Evolutionary conservation across 2,329 filamentous ascomycete genomes (phyloP).

Genomic region (Pseudogymnoascus sp.): DNA sequence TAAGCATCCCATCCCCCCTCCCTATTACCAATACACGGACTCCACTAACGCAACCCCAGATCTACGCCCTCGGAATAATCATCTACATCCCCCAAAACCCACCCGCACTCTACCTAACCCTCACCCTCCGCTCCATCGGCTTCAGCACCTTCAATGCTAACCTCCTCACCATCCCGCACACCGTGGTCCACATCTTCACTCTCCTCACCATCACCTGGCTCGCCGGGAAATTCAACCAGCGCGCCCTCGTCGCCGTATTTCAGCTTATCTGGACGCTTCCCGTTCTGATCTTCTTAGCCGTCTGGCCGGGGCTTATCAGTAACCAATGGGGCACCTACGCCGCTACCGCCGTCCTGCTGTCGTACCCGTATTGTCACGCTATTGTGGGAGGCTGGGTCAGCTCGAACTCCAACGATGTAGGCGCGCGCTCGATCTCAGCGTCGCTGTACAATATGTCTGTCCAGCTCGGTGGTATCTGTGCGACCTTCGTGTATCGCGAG

Average conservation of each 20-base stretch:
- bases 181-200: constrained; percentile 37
- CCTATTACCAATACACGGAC: background rate
- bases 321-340: constrained; percentile 33
- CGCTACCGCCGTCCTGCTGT: constrained; percentile 26
- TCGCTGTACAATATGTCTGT: constrained; percentile 52
- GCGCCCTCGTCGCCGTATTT: constrained; percentile 30
- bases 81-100: constrained; percentile 43
- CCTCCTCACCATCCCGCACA: constrained; percentile 38
- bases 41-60: background rate
- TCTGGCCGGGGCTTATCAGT: constrained; percentile 22
- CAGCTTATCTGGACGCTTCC: constrained; percentile 36
- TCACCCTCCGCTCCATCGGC: constrained; percentile 36
- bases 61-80: constrained; percentile 41
- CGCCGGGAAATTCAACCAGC: constrained; percentile 34
- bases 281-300: constrained; percentile 30
- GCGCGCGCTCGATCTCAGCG: constrained; percentile 53
- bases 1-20: constrained; percentile 27
- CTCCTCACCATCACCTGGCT: constrained; percentile 40
- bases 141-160: constrained; percentile 37
- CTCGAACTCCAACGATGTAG: constrained; percentile 54
- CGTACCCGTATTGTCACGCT: constrained; percentile 23
- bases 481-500: constrained; percentile 37
- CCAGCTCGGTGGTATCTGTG: constrained; percentile 33
- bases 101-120: constrained; percentile 43
- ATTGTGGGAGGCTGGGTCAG: constrained; percentile 36